Conservation (phyloP, 2,329 filamentous ascomycete species). For the Huntiella bhutanensis region DNA sequence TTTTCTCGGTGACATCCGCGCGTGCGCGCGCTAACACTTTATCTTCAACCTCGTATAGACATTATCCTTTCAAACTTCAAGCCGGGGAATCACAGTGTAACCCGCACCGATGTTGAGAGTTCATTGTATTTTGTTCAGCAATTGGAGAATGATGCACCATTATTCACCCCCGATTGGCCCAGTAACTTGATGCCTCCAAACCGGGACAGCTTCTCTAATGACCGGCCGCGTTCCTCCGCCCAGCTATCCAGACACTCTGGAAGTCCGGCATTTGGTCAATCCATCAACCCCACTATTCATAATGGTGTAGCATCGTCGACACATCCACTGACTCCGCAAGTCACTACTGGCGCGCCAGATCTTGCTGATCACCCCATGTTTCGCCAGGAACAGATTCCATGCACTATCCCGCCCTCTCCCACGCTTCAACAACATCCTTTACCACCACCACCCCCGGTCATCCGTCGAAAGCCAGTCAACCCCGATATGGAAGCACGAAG, state of each 20-base stretch:
- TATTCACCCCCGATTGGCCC: conserved; percentile 32
- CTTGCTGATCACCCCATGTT: conserved; percentile 1
- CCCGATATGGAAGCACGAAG: conserved; percentile 5
- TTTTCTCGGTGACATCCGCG: too few species aligned
- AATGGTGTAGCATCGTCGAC: neutral
- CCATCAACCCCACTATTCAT: neutral
- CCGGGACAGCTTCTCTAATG: conserved; percentile 5
- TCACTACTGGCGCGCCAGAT: neutral
- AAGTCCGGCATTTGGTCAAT: neutral
- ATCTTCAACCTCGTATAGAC: conserved; percentile 33
- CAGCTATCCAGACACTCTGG: neutral
- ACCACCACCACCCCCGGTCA: neutral
- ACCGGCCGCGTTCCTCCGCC: conserved; percentile 12
- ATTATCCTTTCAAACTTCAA: conserved; percentile 83
- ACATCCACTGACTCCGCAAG: neutral
- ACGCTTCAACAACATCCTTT: neutral
- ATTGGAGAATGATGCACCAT: conserved; percentile 25
- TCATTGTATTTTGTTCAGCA: conserved; percentile 81
- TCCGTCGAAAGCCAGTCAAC: conserved; percentile 8
- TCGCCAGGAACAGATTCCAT: neutral
- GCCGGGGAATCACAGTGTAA: conserved; percentile 74
- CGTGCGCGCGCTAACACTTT: conserved; percentile 6
- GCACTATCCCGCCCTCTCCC: conserved; percentile 13
- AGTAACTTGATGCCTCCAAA: too few species aligned
- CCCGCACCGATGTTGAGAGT: conserved; percentile 65